Evolutionary conservation across 2,329 filamentous ascomycete genomes (phyloP), one percentile per base, ranked within the genome.

Genomic region (Fusarium torreyae): DNA sequence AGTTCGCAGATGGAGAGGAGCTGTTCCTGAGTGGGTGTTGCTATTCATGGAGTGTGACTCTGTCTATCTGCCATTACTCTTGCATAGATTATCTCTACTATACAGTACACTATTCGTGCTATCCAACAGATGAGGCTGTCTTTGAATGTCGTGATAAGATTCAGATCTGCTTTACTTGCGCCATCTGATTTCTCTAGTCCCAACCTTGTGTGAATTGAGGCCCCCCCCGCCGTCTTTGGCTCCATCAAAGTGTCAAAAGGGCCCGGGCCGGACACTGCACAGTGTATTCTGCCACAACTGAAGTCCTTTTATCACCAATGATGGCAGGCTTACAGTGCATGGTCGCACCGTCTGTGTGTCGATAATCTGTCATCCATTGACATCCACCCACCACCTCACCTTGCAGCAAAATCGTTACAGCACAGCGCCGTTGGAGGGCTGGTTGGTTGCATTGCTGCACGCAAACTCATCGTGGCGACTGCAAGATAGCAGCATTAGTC

Each of bases 391-490:
- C 69, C 72, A 74, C 59, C 66, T 74, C 72, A 74, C 67, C 69
- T 61, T 71, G 72, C 72, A 74, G 61, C 60, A 66, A 58, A 66
- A 57, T 72, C 62, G 73, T 73, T 73, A 66, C 71, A 75, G 57
- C 49, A 64, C 60, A 68, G 63, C 38, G 38, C 33, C 31, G 46
- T 59, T 63, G 48, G 18, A 24, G 40, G 40, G 40, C 5, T 42
- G 40, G 40, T 42, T 60, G 69, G 60, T 68, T 62, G 68, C 64
- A 69, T 66, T 61, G 40, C 46, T 56, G 48, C 61, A 51, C 57
- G 50, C 49, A 69, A 57, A 34, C 52, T 61, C 56, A 58, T 69
- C 33, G 55, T 70, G 68, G 68, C 68, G 54, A 70, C 45, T 42
- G 39, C 42, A 40, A 67, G 48, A 65, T 67, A 60, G 38, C 36